Conservation (phyloP, 2,329 filamentous ascomycete genomes). For the Talaromyces funiculosus region DNA sequence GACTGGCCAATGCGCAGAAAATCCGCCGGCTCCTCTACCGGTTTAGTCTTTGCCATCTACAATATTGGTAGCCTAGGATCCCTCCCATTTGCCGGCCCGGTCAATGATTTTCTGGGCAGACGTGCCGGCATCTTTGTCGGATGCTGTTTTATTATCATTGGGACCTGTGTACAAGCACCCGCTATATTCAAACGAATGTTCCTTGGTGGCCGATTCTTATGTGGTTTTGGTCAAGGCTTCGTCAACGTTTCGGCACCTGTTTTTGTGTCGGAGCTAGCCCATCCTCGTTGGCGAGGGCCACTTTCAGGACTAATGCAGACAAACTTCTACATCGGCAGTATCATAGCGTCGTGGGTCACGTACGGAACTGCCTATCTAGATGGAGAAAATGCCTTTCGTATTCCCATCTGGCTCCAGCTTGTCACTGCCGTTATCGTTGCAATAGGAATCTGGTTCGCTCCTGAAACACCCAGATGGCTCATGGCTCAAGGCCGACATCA, state of each 20-base stretch:
- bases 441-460: constrained; percentile 10
- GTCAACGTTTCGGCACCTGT: constrained; percentile 9
- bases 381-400: constrained; percentile 11
- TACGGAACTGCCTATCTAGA: constrained; percentile 12
- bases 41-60: constrained; percentile 14
- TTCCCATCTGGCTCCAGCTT: constrained; percentile 12
- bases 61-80: constrained; percentile 11
- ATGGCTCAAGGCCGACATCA: constrained; percentile 9
- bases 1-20: neutral
- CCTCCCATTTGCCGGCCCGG: constrained; percentile 7
- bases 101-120: constrained; percentile 9
- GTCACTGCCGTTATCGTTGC: constrained; percentile 9
- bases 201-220: constrained; percentile 11
- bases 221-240: constrained; percentile 12
- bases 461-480: constrained; percentile 12
- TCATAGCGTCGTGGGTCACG: constrained; percentile 13
- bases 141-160: constrained; percentile 10
- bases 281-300: constrained; percentile 14
- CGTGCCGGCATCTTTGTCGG: constrained; percentile 8
- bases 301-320: constrained; percentile 12
- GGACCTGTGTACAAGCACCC: constrained; percentile 13
- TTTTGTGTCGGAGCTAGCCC: constrained; percentile 11
- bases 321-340: constrained; percentile 10
- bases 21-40: constrained; percentile 9
- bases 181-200: constrained; percentile 7